These are phyloP conservation scores for Lasiodiplodia theobromae DNA, from an alignment of 2,329 filamentous ascomycete genomes.

Conservation along the genomic window DNA sequence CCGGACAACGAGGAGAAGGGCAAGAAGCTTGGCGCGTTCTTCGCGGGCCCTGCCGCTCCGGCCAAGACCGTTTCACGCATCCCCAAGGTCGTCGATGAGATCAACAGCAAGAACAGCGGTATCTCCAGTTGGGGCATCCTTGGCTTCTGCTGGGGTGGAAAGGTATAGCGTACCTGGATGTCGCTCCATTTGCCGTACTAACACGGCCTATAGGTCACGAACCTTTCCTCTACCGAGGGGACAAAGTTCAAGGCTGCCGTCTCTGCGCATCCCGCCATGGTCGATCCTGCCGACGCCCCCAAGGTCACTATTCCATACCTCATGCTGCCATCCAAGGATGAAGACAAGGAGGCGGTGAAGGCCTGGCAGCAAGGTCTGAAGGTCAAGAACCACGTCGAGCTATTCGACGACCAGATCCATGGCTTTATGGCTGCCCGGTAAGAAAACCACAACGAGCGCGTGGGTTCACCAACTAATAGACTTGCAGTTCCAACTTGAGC, in stretches of 20 bases:
- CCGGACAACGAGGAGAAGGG: constrained; percentile 67
- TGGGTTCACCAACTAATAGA: neutral
- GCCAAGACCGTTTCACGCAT: constrained; percentile 64
- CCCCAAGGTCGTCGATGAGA: constrained; percentile 61
- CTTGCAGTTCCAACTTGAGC: constrained; percentile 51
- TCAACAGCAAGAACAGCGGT: constrained; percentile 53
- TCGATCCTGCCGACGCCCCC: constrained; percentile 64
- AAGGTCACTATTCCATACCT: constrained; percentile 64
- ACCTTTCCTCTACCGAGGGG: constrained; percentile 58
- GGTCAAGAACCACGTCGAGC: constrained; percentile 55
- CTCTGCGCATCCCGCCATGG: constrained; percentile 66
- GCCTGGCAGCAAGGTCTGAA: constrained; percentile 58
- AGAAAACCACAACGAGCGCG: neutral
- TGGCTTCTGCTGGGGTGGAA: constrained; percentile 67
- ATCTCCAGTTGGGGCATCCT: constrained; percentile 66
- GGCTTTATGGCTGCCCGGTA: constrained; percentile 53
- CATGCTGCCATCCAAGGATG: constrained; percentile 65
- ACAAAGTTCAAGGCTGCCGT: constrained; percentile 65
- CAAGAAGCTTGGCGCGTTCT: constrained; percentile 66
- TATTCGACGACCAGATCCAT: constrained; percentile 57
- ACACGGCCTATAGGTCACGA: constrained; percentile 56
- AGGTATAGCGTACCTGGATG: constrained; percentile 36
- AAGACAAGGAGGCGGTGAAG: constrained; percentile 59
- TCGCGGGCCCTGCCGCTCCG: constrained; percentile 63
- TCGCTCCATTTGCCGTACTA: neutral